phyloP scores from a whole-genome alignment of 2,329 filamentous ascomycete genomes.

The Stachybotrys elegans region DNA sequence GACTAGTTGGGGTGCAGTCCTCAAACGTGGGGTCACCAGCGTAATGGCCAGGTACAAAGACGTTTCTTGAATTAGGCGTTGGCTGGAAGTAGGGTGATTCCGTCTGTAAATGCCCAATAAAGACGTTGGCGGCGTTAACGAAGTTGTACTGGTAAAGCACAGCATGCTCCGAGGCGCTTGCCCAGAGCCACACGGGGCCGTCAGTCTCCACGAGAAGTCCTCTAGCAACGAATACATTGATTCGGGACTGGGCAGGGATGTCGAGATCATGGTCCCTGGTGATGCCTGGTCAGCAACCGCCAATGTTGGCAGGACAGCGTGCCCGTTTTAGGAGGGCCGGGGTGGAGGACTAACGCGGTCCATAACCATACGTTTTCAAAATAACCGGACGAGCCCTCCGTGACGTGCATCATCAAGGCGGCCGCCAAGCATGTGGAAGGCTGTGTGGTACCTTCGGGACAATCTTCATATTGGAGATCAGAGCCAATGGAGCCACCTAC shows the following conservation, averaged over 20 bases:
- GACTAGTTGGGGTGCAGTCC: too few species aligned
- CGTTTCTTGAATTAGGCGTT: background rate
- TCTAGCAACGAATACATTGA: constrained; percentile 25
- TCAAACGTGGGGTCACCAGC: background rate
- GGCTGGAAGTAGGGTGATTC: constrained; percentile 9
- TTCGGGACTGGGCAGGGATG: constrained; percentile 1
- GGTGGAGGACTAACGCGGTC: too few species aligned
- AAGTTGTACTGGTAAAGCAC: constrained; percentile 44
- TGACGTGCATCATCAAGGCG: constrained; percentile 47
- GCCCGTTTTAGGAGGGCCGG: too few species aligned
- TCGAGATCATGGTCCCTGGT: constrained; percentile 8
- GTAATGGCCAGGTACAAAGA: constrained; percentile 5
- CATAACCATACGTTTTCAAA: constrained; percentile 30
- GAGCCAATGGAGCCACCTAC: constrained; percentile 26
- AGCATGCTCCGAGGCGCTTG: constrained; percentile 8
- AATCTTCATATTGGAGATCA: constrained; percentile 7
- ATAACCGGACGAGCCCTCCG: constrained; percentile 37
- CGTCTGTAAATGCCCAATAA: constrained; percentile 40
- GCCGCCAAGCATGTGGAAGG: constrained; percentile 37
- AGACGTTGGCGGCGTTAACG: constrained; percentile 38
- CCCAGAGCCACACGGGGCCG: constrained; percentile 21
- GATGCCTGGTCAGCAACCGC: constrained; percentile 56
- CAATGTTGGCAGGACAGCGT: too few species aligned
- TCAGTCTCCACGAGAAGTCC: constrained; percentile 21
- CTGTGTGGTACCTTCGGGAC: constrained; percentile 7